These are phyloP conservation scores for Esteya vermicola DNA, from an alignment of 2,329 filamentous ascomycete genomes.

Conservation along the genomic window DNA sequence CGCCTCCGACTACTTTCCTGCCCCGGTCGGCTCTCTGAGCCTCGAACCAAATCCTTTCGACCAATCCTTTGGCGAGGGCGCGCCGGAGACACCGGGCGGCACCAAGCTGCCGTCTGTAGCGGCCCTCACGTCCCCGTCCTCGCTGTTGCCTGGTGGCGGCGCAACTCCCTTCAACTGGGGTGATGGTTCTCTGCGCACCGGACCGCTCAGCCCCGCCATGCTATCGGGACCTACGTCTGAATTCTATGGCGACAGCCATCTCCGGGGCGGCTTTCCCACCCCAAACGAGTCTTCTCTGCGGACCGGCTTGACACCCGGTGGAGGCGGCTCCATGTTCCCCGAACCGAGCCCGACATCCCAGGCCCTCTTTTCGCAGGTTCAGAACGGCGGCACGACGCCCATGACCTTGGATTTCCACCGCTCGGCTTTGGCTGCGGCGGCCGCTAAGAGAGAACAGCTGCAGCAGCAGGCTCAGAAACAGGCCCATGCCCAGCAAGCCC, in stretches of 20 bases:
- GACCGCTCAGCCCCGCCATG: constrained; percentile 94
- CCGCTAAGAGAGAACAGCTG: constrained; percentile 35
- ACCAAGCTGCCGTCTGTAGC: constrained; percentile 80
- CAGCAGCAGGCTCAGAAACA: constrained; percentile 16
- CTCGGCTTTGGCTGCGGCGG: constrained; percentile 70
- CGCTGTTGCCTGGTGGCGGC: constrained; percentile 60
- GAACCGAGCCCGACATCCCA: constrained; percentile 78
- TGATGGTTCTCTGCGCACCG: constrained; percentile 72
- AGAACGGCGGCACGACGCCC: constrained; percentile 73
- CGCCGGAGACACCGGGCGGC: constrained; percentile 67
- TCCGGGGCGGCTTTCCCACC: constrained; percentile 78
- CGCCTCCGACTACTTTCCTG: constrained; percentile 57
- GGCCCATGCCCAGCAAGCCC: constrained; percentile 32
- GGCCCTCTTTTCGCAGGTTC: constrained; percentile 64
- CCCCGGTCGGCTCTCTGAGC: constrained; percentile 42
- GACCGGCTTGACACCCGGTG: constrained; percentile 84
- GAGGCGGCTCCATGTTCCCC: constrained; percentile 94
- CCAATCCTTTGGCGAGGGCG: constrained; percentile 69
- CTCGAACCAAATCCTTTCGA: constrained; percentile 95
- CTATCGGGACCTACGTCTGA: constrained; percentile 74
- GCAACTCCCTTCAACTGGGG: constrained; percentile 67
- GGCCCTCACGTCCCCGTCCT: constrained; percentile 77
- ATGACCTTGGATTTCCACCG: constrained; percentile 89
- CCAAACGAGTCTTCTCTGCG: constrained; percentile 92
- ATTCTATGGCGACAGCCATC: constrained; percentile 72